Conservation (phyloP, 306 rosid genomes). For the Abrus precatorius region DNA sequence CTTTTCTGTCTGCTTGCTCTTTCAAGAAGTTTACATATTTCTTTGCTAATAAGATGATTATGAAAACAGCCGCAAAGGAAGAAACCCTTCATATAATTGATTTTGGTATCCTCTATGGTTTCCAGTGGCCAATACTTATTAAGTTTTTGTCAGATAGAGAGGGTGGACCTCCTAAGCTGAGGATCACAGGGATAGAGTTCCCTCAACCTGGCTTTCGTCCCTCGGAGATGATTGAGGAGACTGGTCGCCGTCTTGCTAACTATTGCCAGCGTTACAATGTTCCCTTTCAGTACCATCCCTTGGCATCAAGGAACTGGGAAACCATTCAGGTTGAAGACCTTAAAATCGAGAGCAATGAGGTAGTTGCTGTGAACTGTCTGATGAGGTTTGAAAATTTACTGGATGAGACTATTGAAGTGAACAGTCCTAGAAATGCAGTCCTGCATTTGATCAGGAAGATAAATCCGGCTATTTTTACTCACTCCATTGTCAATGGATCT, state of each 20-base stretch:
- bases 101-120: constrained; percentile 86
- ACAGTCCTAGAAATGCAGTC: constrained; percentile 72
- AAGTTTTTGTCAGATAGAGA: constrained; percentile 61
- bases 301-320: constrained; percentile 74
- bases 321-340: constrained; percentile 64
- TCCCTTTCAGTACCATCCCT: constrained; percentile 68
- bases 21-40: constrained; percentile 59
- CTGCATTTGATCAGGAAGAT: constrained; percentile 71
- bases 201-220: constrained; percentile 85
- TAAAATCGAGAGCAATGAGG: constrained; percentile 58
- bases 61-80: constrained; percentile 62
- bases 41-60: constrained; percentile 65
- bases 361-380: constrained; percentile 67
- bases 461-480: constrained; percentile 73
- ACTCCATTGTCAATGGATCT: constrained; percentile 62
- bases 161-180: constrained; percentile 83
- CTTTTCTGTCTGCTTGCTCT: constrained; percentile 53
- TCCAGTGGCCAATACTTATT: constrained; percentile 85
- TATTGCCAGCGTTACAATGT: constrained; percentile 78
- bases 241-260: constrained; percentile 72
- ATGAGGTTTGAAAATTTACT: constrained; percentile 61
- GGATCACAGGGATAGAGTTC: constrained; percentile 81
- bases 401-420: constrained; percentile 70
- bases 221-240: constrained; percentile 62
- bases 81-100: constrained; percentile 71